These are phyloP conservation scores for Xylaria sp. DNA, from an alignment of 2,329 filamentous ascomycete genomes.

Conservation along the genomic window DNA sequence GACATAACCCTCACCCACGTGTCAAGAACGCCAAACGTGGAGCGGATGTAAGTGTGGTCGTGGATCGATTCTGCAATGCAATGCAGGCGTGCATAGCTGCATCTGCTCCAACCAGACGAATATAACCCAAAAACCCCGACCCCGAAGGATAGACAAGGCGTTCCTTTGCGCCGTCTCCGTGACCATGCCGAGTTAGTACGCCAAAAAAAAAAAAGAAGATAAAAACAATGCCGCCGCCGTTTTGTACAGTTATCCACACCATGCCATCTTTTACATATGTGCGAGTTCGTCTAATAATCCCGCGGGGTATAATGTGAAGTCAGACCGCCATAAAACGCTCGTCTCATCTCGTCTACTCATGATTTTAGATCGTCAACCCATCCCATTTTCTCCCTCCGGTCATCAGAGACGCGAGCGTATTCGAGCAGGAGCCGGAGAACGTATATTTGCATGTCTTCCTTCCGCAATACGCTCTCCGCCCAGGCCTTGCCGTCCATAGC, in stretches of 20 bases:
- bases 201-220: slow-evolving; percentile 19
- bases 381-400: slow-evolving; percentile 57
- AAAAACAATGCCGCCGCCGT: slow-evolving; percentile 35
- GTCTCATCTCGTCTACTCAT: slow-evolving; percentile 27
- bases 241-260: slow-evolving; percentile 29
- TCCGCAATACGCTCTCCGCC: slow-evolving; percentile 70
- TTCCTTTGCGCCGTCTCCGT: slow-evolving; percentile 16
- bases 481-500: slow-evolving; percentile 69
- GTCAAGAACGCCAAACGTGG: background rate
- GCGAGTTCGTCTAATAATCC: background rate
- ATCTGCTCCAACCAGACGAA: slow-evolving; percentile 2
- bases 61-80: slow-evolving; percentile 1
- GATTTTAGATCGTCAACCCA: slow-evolving; percentile 58
- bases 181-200: slow-evolving; percentile 16
- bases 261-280: slow-evolving; percentile 14
- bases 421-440: slow-evolving; percentile 67
- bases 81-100: slow-evolving; percentile 1
- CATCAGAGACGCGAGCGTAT: slow-evolving; percentile 62
- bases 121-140: slow-evolving; percentile 7
- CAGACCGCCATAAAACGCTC: background rate
- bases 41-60: background rate
- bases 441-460: slow-evolving; percentile 77
- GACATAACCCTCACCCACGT: background rate
- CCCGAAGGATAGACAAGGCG: background rate
- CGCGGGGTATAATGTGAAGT: background rate